phyloP scores from a whole-genome alignment of 306 rosid genomes.

The Senna siamea region DNA sequence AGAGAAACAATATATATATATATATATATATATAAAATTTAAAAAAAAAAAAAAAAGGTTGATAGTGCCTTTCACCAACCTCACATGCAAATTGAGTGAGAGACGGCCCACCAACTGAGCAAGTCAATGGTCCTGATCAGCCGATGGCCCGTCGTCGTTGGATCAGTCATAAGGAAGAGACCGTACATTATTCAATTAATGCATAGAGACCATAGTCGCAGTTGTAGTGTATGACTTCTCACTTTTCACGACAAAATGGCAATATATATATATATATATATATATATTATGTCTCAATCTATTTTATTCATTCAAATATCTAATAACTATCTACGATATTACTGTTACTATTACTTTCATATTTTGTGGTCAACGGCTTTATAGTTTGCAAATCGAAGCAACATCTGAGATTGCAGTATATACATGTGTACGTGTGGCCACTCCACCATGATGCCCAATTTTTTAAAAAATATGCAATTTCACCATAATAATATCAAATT shows the following conservation, averaged over 20 bases:
- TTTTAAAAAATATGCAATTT: too few relatives aligned
- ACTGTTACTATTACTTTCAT: not conserved
- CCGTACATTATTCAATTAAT: not conserved
- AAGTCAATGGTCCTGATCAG: conserved; percentile 56
- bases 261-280: too few relatives aligned
- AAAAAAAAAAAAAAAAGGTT: conserved; percentile 38
- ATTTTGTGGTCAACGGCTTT: conserved; percentile 43
- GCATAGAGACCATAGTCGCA: not conserved
- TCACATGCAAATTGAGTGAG: conserved; percentile 57
- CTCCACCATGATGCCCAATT: too few relatives aligned
- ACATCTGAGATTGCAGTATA: conserved; percentile 9
- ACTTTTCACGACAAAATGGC: too few relatives aligned
- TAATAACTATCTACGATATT: too few relatives aligned
- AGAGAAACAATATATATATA: not conserved
- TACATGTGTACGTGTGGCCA: too few relatives aligned
- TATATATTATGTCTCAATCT: too few relatives aligned
- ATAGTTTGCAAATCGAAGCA: not conserved
- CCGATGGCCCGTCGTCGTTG: conserved; percentile 13
- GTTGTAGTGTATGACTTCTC: too few relatives aligned
- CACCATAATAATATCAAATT: too few relatives aligned
- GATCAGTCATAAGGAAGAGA: not conserved
- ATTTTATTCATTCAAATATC: too few relatives aligned
- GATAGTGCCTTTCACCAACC: conserved; percentile 81
- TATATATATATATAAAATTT: too few relatives aligned
- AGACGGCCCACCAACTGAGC: conserved; percentile 63